Percentiles rank a stretch among this genome's conserved stretches.
These are phyloP conservation scores for Garcia nutans DNA, from an alignment of 345 rosid genomes.

Conservation along the genomic window DNA sequence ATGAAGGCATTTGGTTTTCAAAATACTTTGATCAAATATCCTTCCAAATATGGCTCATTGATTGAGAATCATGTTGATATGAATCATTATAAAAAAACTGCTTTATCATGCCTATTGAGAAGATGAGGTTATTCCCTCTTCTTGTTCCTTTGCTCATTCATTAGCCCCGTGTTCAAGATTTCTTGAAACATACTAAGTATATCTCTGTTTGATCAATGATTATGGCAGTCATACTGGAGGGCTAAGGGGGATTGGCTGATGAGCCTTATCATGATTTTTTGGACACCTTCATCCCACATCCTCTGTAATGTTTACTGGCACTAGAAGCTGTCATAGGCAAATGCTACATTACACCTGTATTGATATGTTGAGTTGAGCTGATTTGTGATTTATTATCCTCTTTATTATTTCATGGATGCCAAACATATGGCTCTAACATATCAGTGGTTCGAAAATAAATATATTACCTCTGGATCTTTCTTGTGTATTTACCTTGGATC, in stretches of 20 bases:
- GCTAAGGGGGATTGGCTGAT: background rate
- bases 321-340: background rate
- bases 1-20: too few relatives aligned
- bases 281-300: background rate
- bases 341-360: background rate
- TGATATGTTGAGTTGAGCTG: background rate
- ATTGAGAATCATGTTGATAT: too few relatives aligned
- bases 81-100: too few relatives aligned
- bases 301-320: background rate
- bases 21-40: too few relatives aligned
- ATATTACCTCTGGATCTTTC: too few relatives aligned
- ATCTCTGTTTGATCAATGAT: background rate
- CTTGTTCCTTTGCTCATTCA: too few relatives aligned
- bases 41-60: too few relatives aligned
- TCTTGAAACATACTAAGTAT: background rate
- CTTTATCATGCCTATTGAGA: too few relatives aligned
- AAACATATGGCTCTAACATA: background rate
- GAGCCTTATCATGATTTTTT: background rate
- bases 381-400: background rate
- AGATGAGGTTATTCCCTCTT: too few relatives aligned
- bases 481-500: background rate
- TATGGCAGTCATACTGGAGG: too few relatives aligned
- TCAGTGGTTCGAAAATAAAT: background rate
- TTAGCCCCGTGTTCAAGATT: background rate
- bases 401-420: background rate